Conservation (phyloP, 2,329 filamentous ascomycete species). For the Alternaria angustiovoidea region DNA sequence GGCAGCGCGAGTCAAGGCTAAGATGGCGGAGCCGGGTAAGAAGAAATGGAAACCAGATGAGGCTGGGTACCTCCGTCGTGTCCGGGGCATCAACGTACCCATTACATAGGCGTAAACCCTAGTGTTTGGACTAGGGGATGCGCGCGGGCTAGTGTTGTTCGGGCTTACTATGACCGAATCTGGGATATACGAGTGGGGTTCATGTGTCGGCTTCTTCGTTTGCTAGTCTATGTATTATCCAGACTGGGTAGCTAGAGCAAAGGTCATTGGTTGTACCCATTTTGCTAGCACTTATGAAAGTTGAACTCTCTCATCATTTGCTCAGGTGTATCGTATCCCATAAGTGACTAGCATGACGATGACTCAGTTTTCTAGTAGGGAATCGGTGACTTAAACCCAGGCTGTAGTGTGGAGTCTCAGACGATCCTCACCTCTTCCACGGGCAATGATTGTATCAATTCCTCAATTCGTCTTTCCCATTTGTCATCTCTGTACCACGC, state of each 20-base stretch:
- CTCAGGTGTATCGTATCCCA: not conserved
- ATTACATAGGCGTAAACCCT: not conserved
- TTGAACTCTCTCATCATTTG: not conserved
- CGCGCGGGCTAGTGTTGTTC: no score
- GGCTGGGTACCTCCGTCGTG: constrained; percentile 1
- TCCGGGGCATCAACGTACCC: constrained; percentile 2
- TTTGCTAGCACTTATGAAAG: not conserved
- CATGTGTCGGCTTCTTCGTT: not conserved
- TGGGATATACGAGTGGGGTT: not conserved
- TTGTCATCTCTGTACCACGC: no score
- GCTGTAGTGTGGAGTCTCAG: not conserved
- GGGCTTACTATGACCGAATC: not conserved
- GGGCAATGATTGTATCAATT: not conserved
- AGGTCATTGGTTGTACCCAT: not conserved
- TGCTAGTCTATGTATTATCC: not conserved
- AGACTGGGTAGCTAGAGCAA: not conserved
- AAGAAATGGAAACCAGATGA: constrained; percentile 1
- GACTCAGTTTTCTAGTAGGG: not conserved
- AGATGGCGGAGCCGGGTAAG: not conserved
- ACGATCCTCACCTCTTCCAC: not conserved
- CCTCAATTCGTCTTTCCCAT: no score
- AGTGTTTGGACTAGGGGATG: not conserved
- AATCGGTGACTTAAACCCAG: not conserved
- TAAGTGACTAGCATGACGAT: not conserved
- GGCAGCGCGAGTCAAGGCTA: not conserved